Percentiles rank a stretch among this genome's conserved stretches.
Evolutionary conservation across 345 rosid genomes (phyloP).

Genomic region (Syzygium jambos): DNA sequence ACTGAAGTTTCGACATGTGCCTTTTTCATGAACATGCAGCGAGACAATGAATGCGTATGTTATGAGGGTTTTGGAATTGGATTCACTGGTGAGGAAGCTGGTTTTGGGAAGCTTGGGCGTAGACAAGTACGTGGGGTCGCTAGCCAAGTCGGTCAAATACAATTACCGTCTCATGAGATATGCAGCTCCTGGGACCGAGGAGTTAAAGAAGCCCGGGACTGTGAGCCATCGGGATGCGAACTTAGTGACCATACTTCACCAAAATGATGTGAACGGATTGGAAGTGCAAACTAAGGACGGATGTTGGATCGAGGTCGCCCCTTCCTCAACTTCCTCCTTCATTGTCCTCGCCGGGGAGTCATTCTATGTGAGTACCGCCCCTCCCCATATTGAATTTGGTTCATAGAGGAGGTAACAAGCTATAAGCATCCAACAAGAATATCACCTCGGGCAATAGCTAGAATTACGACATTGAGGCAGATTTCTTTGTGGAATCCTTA

Average conservation of each 20-base stretch:
- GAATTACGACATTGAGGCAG: neutral
- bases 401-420: neutral
- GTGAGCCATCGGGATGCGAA: neutral
- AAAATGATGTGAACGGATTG: constrained; percentile 4
- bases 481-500: neutral
- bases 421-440: neutral
- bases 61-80: neutral
- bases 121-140: neutral
- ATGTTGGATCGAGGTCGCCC: neutral
- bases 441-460: neutral
- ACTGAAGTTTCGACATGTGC: neutral
- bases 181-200: neutral
- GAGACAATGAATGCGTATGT: neutral
- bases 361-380: neutral
- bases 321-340: neutral
- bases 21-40: neutral
- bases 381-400: neutral
- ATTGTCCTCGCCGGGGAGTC: constrained; percentile 1
- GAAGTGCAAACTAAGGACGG: constrained; percentile 5
- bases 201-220: neutral
- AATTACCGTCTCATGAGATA: neutral
- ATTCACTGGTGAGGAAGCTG: neutral
- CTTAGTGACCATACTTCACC: constrained; percentile 4
- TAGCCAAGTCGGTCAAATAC: neutral
- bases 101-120: neutral